A percentile compares a stretch with the other conserved stretches of the same genome.
Conservation (phyloP, 2,329 filamentous ascomycete genomes). For the Colletotrichum cuscutae region DNA sequence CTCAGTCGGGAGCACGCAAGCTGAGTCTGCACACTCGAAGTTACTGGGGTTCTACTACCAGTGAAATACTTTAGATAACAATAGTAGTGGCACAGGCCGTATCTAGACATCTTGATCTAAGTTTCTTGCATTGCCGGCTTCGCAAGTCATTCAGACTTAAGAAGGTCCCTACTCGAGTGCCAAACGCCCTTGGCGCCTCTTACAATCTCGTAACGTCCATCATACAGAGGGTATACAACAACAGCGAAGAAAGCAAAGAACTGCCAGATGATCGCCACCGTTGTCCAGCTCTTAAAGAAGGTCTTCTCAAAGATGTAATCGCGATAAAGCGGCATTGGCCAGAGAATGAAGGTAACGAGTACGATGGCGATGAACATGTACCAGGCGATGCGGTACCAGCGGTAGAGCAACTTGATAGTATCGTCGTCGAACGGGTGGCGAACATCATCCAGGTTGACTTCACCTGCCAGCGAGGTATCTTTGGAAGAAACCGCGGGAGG, state of each 20-base stretch:
- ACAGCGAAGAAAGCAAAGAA: constrained; percentile 11
- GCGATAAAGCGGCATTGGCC: constrained; percentile 63
- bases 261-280: constrained; percentile 60
- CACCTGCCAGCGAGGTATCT: not conserved
- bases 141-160: not conserved
- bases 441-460: not conserved
- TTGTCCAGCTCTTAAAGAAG: constrained; percentile 62
- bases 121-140: too few relatives aligned
- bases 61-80: too few relatives aligned
- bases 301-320: constrained; percentile 59
- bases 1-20: too few relatives aligned
- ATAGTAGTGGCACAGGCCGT: too few relatives aligned
- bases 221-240: constrained; percentile 4
- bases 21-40: too few relatives aligned
- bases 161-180: not conserved
- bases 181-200: constrained; percentile 5
- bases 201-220: constrained; percentile 10
- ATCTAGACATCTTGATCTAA: not conserved
- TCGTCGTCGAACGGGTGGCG: not conserved
- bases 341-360: not conserved
- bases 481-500: not conserved
- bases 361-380: not conserved
- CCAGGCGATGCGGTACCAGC: not conserved
- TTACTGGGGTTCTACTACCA: too few relatives aligned
- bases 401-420: not conserved